Percentiles rank a stretch among this genome's conserved stretches.
Evolutionary conservation across 768 basidiomycete genomes (phyloP).

Genomic region (Mycena kentingensis): DNA sequence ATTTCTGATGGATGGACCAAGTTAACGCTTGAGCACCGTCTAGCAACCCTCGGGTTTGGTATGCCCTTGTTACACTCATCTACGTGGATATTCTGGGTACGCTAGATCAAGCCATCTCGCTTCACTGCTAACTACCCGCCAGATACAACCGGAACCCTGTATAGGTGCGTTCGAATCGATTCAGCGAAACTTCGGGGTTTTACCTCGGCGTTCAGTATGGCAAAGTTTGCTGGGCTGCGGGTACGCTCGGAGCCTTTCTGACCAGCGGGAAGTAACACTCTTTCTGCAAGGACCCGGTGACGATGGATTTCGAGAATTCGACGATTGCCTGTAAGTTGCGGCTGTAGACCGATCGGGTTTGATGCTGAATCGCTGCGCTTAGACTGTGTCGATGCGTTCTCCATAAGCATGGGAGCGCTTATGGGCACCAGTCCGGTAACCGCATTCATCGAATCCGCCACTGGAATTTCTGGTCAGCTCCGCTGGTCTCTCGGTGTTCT

Average conservation of each 20-base stretch:
- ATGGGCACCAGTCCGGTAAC: slow-evolving; percentile 83
- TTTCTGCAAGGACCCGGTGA: slow-evolving; percentile 58
- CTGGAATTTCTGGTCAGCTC: slow-evolving; percentile 67
- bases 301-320: slow-evolving; percentile 84
- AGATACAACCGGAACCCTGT: slow-evolving; percentile 72
- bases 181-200: not conserved
- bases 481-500: not conserved
- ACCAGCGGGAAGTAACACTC: not conserved
- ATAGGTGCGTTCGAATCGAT: slow-evolving; percentile 45
- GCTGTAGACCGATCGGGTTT: no score
- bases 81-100: slow-evolving; percentile 83
- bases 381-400: slow-evolving; percentile 78
- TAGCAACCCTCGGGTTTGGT: slow-evolving; percentile 78
- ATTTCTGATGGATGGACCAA: not conserved
- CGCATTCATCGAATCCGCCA: slow-evolving; percentile 81
- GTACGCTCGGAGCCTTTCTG: not conserved
- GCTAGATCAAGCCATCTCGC: slow-evolving; percentile 19
- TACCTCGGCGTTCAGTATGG: slow-evolving; percentile 48
- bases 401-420: slow-evolving; percentile 78
- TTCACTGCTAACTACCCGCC: slow-evolving; percentile 5
- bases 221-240: slow-evolving; percentile 86
- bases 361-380: not conserved
- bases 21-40: slow-evolving; percentile 25
- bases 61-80: slow-evolving; percentile 85
- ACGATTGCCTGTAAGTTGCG: slow-evolving; percentile 65